Evolutionary conservation across 202 grass and related monocot species (phyloP), one percentile per base, ranked within the genome.

Genomic region (Dendrocalamus latiflorus): DNA sequence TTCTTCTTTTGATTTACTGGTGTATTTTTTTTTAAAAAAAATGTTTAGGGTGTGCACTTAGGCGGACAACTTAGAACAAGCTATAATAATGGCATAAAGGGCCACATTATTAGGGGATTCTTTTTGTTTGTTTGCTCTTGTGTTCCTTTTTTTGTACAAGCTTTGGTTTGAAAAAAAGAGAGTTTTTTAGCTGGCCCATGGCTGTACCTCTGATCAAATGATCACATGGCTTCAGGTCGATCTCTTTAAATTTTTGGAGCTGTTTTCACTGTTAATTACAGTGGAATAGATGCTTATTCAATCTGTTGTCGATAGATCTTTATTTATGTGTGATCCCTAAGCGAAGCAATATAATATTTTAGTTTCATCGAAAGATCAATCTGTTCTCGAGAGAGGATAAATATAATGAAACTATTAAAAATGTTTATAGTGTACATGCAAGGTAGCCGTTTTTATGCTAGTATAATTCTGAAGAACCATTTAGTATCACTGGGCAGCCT

Each of bases 401-500:
- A 43, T 43, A 43, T 43, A 34, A 72, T 5, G 66, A 17, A 6
- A 5, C 13, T 38, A 65, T 9, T 75, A 8, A 36, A 80, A 44
- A 54, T 42, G 33, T 64, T 11, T 65, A 15, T n/a, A 13, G 8
- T 53, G 26, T 44, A 41, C 61, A 38, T 53, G 4, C 54, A 61
- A 66, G 41, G 3, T 80, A 80, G 62, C 81, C 53, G 71, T 81
- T 85, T 43, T 44, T 12, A 28, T 8, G 0, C 34, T 57, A 20
- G 6, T 10, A 55, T 49, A 53, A 22, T 68, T 80, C 38, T 59
- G 76, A 79, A 67, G 68, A 41, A 21, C 65, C 59, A 83, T 86
- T 86, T 28, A 60, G 68, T 86, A 34, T 14, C 74, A 42, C 53
- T 11, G 73, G 17, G 6, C 79, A 78, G 24, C 59, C 67, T 73